Evolutionary conservation across 169 alveolate genomes (phyloP).

Genomic region (Plasmodium vivax): DNA sequence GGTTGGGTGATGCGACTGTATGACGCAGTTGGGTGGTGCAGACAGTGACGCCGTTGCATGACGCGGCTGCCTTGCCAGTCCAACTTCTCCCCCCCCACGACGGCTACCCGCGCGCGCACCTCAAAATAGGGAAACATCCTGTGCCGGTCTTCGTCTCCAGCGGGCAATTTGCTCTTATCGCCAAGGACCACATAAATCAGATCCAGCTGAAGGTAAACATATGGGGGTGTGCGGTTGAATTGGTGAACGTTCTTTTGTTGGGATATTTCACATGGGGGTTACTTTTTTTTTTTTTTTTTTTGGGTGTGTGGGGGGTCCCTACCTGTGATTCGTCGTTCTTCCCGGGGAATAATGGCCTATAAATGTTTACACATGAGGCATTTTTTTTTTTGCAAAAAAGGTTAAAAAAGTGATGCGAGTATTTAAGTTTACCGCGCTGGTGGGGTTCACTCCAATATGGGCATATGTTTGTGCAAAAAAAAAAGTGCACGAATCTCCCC

Average conservation of each 20-base stretch:
- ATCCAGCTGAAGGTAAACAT: constrained; percentile 29
- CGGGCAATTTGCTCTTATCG: constrained; percentile 12
- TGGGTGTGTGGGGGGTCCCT: neutral
- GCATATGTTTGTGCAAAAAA: neutral
- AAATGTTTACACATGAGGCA: neutral
- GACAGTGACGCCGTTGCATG: neutral
- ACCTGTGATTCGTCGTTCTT: constrained; percentile 68
- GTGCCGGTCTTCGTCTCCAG: constrained; percentile 18
- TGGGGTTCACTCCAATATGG: neutral
- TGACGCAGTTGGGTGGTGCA: neutral
- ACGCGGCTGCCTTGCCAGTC: neutral
- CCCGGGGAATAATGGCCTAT: constrained; percentile 72
- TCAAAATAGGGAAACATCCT: constrained; percentile 72
- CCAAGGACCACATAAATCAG: constrained; percentile 58
- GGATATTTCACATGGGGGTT: neutral
- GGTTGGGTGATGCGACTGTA: neutral
- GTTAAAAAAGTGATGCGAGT: neutral
- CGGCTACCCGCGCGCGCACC: neutral
- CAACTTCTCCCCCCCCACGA: neutral
- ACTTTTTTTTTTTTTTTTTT: neutral
- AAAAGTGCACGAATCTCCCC: constrained; percentile 78
- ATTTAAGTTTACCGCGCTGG: neutral
- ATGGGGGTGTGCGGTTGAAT: neutral
- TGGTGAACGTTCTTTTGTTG: neutral
- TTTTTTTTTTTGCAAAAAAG: neutral